phyloP scores from a whole-genome alignment of 2,329 filamentous ascomycete genomes.

The Cylindrodendrum hubeiense region DNA sequence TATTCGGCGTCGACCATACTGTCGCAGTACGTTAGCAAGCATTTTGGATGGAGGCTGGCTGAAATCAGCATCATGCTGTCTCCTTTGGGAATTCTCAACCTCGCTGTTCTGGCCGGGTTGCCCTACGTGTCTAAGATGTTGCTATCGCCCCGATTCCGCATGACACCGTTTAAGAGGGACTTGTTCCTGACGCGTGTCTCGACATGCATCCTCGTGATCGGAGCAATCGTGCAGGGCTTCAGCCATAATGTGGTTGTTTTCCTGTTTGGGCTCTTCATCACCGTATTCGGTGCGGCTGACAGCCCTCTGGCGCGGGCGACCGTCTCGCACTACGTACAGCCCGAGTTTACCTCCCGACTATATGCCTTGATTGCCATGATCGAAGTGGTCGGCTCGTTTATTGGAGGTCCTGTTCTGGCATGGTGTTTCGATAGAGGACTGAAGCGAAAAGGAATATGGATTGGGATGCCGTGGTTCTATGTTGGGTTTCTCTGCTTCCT shows the following conservation, averaged over 20 bases:
- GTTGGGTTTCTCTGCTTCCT: constrained; percentile 47
- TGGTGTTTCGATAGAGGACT: constrained; percentile 54
- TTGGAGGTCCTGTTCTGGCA: constrained; percentile 55
- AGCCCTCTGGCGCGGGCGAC: constrained; percentile 55
- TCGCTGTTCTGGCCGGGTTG: constrained; percentile 52
- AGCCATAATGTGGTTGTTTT: constrained; percentile 51
- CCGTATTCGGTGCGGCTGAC: constrained; percentile 53
- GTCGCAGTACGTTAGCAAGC: constrained; percentile 58
- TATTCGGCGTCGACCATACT: constrained; percentile 51
- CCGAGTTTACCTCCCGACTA: constrained; percentile 54
- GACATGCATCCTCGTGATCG: constrained; percentile 47
- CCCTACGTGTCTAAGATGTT: constrained; percentile 51
- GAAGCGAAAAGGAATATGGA: constrained; percentile 51
- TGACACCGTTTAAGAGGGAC: constrained; percentile 53
- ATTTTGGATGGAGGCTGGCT: constrained; percentile 58
- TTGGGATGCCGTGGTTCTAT: constrained; percentile 56
- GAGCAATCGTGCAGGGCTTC: constrained; percentile 50
- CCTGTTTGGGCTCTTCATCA: constrained; percentile 52
- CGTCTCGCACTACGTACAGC: constrained; percentile 53
- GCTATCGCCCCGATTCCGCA: constrained; percentile 48
- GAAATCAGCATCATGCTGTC: constrained; percentile 57
- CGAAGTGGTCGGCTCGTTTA: constrained; percentile 54
- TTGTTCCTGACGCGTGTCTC: constrained; percentile 51
- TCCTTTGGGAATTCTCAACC: constrained; percentile 54
- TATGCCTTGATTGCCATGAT: constrained; percentile 57